Conservation (phyloP, 371 early-diverging fungal genomes). For the Catenaria anguillulae region DNA sequence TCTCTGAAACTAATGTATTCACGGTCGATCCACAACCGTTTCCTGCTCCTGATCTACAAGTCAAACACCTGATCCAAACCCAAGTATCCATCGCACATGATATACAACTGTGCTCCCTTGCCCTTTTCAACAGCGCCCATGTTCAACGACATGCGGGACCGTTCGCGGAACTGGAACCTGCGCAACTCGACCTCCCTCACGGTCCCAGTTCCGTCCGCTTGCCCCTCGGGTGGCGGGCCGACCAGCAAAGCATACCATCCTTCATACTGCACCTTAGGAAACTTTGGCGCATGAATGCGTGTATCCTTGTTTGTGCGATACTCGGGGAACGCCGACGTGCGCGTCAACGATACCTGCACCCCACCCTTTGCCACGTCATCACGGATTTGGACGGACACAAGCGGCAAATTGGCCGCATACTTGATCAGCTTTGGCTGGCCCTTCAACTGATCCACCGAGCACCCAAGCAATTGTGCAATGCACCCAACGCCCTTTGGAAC, state of each 20-base stretch:
- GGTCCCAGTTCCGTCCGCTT: constrained; percentile 34
- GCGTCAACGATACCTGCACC: constrained; percentile 21
- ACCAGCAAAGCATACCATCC: constrained; percentile 78
- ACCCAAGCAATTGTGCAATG: neutral
- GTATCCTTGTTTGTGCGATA: constrained; percentile 29
- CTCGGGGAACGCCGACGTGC: neutral
- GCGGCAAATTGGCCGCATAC: constrained; percentile 6
- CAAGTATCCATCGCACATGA: constrained; percentile 65
- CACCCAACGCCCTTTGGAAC: neutral
- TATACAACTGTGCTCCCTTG: constrained; percentile 38
- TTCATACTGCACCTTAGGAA: constrained; percentile 81
- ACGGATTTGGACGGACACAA: constrained; percentile 4
- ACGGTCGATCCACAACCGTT: no score
- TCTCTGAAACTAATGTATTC: no score
- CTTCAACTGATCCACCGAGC: neutral
- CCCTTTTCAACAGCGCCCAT: constrained; percentile 26
- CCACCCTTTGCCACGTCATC: constrained; percentile 29
- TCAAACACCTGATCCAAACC: constrained; percentile 54
- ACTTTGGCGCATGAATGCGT: constrained; percentile 50
- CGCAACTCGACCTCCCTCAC: constrained; percentile 13
- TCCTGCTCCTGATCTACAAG: no score
- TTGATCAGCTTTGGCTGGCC: neutral
- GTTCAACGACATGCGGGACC: constrained; percentile 5
- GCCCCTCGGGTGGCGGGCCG: constrained; percentile 20
- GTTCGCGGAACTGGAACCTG: neutral